phyloP scores from a whole-genome alignment of 805 yeast species.

The Hanseniaspora hatyaiensis region DNA sequence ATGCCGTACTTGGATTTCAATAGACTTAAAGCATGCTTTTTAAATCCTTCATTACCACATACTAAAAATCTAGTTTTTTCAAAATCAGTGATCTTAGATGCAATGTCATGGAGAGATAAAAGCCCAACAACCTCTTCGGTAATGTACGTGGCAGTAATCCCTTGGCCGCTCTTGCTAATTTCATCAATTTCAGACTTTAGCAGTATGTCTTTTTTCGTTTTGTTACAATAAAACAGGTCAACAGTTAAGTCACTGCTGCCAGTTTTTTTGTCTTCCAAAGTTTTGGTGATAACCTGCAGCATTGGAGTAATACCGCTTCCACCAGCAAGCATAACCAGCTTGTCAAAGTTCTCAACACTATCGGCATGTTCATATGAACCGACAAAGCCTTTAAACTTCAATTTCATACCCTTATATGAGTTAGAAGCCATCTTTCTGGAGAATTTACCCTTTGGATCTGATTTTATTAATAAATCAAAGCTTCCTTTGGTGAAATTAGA shows the following conservation, averaged over 20 bases:
- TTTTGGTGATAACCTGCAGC: conserved; percentile 61
- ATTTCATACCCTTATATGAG: conserved; percentile 33
- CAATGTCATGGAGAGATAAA: neutral
- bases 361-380: conserved; percentile 50
- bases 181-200: conserved; percentile 64
- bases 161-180: conserved; percentile 49
- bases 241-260: conserved; percentile 36
- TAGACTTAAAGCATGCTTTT: conserved; percentile 42
- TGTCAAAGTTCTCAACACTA: conserved; percentile 44
- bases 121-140: conserved; percentile 13
- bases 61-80: conserved; percentile 45
- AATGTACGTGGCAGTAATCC: conserved; percentile 49
- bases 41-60: conserved; percentile 70
- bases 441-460: conserved; percentile 60
- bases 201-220: conserved; percentile 64
- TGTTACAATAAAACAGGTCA: conserved; percentile 57
- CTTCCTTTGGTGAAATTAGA: conserved; percentile 59
- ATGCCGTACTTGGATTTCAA: conserved; percentile 45
- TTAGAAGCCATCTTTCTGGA: conserved; percentile 49
- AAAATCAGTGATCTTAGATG: conserved; percentile 19
- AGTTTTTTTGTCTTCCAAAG: conserved; percentile 60
- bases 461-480: conserved; percentile 65
- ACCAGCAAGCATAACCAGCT: conserved; percentile 64
- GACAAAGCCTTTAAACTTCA: conserved; percentile 67
- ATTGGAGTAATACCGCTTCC: conserved; percentile 88